These are phyloP conservation scores for Quercus ilex DNA, from an alignment of 306 rosid species.

Conservation along the genomic window DNA sequence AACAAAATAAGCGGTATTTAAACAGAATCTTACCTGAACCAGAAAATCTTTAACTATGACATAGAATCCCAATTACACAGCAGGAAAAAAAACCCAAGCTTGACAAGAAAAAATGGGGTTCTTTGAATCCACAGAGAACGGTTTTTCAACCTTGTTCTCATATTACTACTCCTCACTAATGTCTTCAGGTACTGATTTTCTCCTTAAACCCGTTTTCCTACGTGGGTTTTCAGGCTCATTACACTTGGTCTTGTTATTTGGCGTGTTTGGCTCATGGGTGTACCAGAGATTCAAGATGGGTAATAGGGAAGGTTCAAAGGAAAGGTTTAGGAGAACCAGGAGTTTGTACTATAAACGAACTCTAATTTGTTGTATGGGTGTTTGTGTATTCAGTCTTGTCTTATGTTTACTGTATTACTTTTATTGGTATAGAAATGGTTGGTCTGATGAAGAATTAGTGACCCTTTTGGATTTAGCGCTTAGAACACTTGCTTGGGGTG, in stretches of 20 bases:
- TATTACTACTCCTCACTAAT: background rate
- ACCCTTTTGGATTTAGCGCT: constrained; percentile 40
- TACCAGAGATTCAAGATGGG: constrained; percentile 27
- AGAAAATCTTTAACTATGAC: background rate
- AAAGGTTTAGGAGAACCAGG: constrained; percentile 8
- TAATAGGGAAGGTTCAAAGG: constrained; percentile 19
- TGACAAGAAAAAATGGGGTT: constrained; percentile 14
- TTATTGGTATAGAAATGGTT: constrained; percentile 30
- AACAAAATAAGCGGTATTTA: no score
- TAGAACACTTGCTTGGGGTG: constrained; percentile 45
- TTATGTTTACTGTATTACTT: constrained; percentile 43
- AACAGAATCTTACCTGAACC: no score
- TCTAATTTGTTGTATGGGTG: constrained; percentile 17
- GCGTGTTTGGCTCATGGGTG: constrained; percentile 35
- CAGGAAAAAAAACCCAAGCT: background rate
- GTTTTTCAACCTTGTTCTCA: constrained; percentile 18
- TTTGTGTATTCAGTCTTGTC: constrained; percentile 35
- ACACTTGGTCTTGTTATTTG: constrained; percentile 36
- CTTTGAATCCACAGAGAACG: constrained; percentile 16
- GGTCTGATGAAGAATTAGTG: constrained; percentile 35
- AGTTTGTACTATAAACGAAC: constrained; percentile 16
- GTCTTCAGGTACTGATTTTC: constrained; percentile 25
- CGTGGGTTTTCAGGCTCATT: constrained; percentile 43
- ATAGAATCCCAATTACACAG: background rate
- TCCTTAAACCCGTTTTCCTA: constrained; percentile 35